These are phyloP conservation scores for Babesia caballi DNA, from an alignment of 169 alveolate species.

Conservation along the genomic window DNA sequence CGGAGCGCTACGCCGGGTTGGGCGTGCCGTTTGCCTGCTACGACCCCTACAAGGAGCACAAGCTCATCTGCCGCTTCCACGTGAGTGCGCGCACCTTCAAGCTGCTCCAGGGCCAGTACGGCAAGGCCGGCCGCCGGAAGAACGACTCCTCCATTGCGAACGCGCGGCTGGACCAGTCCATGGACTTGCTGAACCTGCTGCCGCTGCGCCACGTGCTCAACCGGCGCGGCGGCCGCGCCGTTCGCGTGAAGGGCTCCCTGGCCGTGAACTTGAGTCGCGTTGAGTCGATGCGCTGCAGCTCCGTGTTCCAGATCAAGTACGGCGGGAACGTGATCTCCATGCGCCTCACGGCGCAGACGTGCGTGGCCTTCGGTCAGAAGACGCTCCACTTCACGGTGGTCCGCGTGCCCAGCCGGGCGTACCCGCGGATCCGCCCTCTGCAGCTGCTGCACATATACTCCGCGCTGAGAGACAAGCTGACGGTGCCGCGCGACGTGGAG, in stretches of 20 bases:
- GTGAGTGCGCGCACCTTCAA: neutral
- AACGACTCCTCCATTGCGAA: neutral
- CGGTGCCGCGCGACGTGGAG: slow-evolving; percentile 8
- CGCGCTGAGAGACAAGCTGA: slow-evolving; percentile 8
- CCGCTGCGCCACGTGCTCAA: neutral
- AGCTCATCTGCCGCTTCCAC: slow-evolving; percentile 29
- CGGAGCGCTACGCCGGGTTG: slow-evolving; percentile 29
- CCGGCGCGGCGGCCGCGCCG: slow-evolving; percentile 1
- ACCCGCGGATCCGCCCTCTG: neutral
- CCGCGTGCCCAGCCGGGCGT: slow-evolving; percentile 8
- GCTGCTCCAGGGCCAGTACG: neutral
- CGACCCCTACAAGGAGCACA: slow-evolving; percentile 61
- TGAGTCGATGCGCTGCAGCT: slow-evolving; percentile 36
- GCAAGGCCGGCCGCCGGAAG: slow-evolving; percentile 15
- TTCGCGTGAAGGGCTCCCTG: slow-evolving; percentile 40
- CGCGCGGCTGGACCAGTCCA: neutral
- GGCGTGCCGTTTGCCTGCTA: slow-evolving; percentile 56
- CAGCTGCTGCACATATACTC: slow-evolving; percentile 3
- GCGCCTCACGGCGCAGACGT: slow-evolving; percentile 51
- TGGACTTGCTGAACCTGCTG: neutral
- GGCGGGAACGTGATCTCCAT: slow-evolving; percentile 22
- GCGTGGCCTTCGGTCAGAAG: slow-evolving; percentile 52
- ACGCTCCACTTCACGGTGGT: slow-evolving; percentile 51
- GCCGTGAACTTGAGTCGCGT: slow-evolving; percentile 46
- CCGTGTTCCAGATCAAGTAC: slow-evolving; percentile 22